Evolutionary conservation across 2,329 filamentous ascomycete species (phyloP).

Genomic region (Alternaria ethzedia): DNA sequence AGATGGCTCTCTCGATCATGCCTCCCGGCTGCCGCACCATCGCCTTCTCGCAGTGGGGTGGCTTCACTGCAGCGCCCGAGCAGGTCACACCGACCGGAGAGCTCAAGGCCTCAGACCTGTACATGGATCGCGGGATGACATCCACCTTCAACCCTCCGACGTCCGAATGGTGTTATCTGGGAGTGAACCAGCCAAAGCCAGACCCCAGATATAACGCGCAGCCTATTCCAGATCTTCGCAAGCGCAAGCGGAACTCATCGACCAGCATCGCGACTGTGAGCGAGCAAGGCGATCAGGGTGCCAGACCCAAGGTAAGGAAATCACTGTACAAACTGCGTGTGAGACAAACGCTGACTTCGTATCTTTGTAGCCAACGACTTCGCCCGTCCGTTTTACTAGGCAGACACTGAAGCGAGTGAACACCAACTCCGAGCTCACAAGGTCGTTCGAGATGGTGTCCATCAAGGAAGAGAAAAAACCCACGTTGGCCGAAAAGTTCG

Average conservation of each 20-base stretch:
- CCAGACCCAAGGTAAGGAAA: not conserved
- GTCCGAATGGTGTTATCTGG: conserved; percentile 26
- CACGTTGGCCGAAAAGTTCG: conserved; percentile 10
- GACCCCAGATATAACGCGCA: not conserved
- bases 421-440: conserved; percentile 28
- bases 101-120: conserved; percentile 30
- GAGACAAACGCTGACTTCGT: not conserved
- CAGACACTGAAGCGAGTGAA: conserved; percentile 20
- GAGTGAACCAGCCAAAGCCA: conserved; percentile 16
- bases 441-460: conserved; percentile 13
- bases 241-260: conserved; percentile 8
- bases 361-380: not conserved
- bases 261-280: conserved; percentile 1
- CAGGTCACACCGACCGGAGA: conserved; percentile 15
- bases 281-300: not conserved
- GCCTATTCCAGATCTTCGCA: conserved; percentile 3
- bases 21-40: conserved; percentile 24
- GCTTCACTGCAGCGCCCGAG: conserved; percentile 16
- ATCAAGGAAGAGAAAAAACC: conserved; percentile 3
- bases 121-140: conserved; percentile 20
- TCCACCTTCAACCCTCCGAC: conserved; percentile 27
- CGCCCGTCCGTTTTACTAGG: conserved; percentile 17
- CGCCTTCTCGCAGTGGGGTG: conserved; percentile 27
- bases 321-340: not conserved
- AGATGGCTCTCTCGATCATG: conserved; percentile 12